Base-by-base conservation (phyloP, 768 basidiomycete species). In the Chalciporus pseudorubinellus region DNA sequence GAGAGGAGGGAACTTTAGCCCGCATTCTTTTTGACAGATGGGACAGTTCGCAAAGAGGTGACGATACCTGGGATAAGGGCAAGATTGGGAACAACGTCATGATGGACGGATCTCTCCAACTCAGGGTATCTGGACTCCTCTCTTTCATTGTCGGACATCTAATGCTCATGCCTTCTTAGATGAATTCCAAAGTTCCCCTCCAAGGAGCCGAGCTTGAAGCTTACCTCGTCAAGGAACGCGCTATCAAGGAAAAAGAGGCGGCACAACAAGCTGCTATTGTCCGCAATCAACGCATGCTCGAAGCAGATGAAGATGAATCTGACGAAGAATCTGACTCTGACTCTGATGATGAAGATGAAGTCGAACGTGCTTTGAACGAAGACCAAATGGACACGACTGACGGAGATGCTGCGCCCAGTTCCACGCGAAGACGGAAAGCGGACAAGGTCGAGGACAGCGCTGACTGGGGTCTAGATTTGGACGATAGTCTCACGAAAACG, bases 231-330 rank as follows among this genome's bases (percentile, higher is more conserved):
- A 87, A 83, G 57, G 89, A 95, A 64, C 83, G 85, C 16, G 76
- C 77, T 3, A 81, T 74, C 21, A 88, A 85, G 62, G 94, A 97
- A 64, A 87, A 86, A 58, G 89, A 90, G 60, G 89, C 85, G 0
- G 92, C 89, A 1, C 85, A 91, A 42, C 87, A 92, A 71, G 94
- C 91, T 4, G 85, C 86, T 1, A 74, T 89, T 44, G 89, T 80
- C 14, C 85, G 93, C 29, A 87, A 84, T 47, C 89, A 92, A 60
- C 83, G 89, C 29, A 85, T 97, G 77, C 79, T 97, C 19, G 94
- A 98, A 72, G 95, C 95, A 0, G 94, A 95, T 64, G 93, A 93
- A 63, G 93, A 86, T 51, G 92, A 91, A 40, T 87, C 80, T 31
- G 92, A 87, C 50, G 68, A 69, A 38, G 82, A 89, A 50, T 84